phyloP scores from a whole-genome alignment of 2,329 filamentous ascomycete genomes.

The Neoascochyta sp. region DNA sequence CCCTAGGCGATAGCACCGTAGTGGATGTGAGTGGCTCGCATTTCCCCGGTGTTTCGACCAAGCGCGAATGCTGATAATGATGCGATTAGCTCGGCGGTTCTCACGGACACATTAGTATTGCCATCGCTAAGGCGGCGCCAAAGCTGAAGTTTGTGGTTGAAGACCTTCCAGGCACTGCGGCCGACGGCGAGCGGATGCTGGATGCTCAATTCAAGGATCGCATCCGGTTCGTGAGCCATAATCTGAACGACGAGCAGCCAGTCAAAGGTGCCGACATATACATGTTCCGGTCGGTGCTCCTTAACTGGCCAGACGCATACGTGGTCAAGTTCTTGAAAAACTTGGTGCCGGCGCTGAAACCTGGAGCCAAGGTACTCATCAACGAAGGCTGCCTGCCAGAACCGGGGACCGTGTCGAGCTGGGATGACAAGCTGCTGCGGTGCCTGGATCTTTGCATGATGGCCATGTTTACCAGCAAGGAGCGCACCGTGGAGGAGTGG shows the following conservation, averaged over 20 bases:
- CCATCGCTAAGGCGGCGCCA: slow-evolving; percentile 4
- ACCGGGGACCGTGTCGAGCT: slow-evolving; percentile 1
- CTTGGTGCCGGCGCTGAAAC: slow-evolving; percentile 24
- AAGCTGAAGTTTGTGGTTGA: slow-evolving; percentile 17
- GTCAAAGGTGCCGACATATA: slow-evolving; percentile 48
- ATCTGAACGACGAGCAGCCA: slow-evolving; percentile 56
- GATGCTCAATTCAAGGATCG: slow-evolving; percentile 10
- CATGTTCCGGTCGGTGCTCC: slow-evolving; percentile 34
- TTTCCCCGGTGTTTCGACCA: neutral
- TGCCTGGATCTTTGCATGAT: slow-evolving; percentile 2
- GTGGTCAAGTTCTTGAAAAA: slow-evolving; percentile 27
- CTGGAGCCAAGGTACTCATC: slow-evolving; percentile 4
- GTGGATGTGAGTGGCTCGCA: slow-evolving; percentile 13
- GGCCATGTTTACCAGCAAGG: slow-evolving; percentile 3
- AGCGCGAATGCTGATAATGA: slow-evolving; percentile 1
- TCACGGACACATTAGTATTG: slow-evolving; percentile 13
- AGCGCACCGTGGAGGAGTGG: slow-evolving; percentile 3
- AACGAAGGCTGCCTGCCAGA: slow-evolving; percentile 5
- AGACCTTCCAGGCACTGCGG: slow-evolving; percentile 12
- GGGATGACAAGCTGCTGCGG: slow-evolving; percentile 3
- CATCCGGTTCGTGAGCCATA: slow-evolving; percentile 44
- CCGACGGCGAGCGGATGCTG: slow-evolving; percentile 8
- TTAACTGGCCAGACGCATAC: slow-evolving; percentile 35
- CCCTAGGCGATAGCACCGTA: slow-evolving; percentile 6
- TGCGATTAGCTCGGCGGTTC: slow-evolving; percentile 10